Base-by-base conservation (phyloP, 2,329 filamentous ascomycete species). In the Trichoderma oligosporum region DNA sequence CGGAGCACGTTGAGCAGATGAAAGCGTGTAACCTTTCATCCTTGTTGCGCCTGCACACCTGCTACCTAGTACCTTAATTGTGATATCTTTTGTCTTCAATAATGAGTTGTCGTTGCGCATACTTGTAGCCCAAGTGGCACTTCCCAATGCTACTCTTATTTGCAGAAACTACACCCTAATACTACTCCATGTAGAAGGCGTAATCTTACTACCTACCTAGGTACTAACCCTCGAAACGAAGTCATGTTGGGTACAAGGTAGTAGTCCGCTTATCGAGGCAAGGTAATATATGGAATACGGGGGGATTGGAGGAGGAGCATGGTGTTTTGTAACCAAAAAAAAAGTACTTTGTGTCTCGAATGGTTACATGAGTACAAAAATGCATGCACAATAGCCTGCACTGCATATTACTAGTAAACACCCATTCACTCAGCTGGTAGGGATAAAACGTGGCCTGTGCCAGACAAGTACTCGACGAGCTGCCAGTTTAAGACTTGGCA, bases 81-180 rank as follows among this genome's bases (percentile, higher is more conserved):
- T 29, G n/a, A n/a, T 24, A 16, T 22, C 24, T 20, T 16, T 33
- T 55, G 45, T 46, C 46, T 31, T 38, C 51, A 39, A 41, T 46
- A 55, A 55, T 41, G 51, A 45, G 51, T 42, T 55, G 22, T 46
- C 41, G 51, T n/a, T n/a, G n/a, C n/a, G n/a, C n/a, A n/a, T n/a
- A n/a, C 41, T 46, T 45, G 29, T n/a, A 16, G 41, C 7, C 49
- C 33, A 54, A 6, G 11, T 38, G 41, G 39, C 33, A 31, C 35
- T 24, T 12, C 18, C 41, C 35, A 11, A 52, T 41, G 35, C 12
- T 52, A 52, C 36, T 36, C 16, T 7, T n/a, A n/a, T n/a, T n/a
- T n/a, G n/a, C n/a, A n/a, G n/a, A n/a, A n/a, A n/a, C n/a, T n/a
- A n/a, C n/a, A n/a, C n/a, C n/a, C n/a, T n/a, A n/a, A n/a, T n/a